These are phyloP conservation scores for Carallia pectinifolia DNA, from an alignment of 345 rosid species.

Conservation along the genomic window DNA sequence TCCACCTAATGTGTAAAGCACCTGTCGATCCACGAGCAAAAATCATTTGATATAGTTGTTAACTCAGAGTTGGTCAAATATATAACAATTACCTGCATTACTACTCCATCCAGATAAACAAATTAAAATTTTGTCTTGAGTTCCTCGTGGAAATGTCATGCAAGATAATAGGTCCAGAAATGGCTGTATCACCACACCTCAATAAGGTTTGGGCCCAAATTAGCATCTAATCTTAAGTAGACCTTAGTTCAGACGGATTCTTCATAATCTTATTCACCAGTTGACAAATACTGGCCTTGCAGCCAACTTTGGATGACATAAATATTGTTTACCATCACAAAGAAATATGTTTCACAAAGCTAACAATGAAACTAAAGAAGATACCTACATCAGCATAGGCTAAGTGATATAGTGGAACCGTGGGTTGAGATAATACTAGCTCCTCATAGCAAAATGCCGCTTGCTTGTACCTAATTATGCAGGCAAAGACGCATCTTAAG, in stretches of 20 bases:
- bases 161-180: neutral
- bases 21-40: constrained; percentile 43
- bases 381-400: constrained; percentile 81
- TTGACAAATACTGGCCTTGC: too few species aligned
- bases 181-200: too few species aligned
- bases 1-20: constrained; percentile 91
- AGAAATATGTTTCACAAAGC: constrained; percentile 17
- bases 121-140: neutral
- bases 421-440: constrained; percentile 78
- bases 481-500: constrained; percentile 9
- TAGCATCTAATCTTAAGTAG: too few species aligned
- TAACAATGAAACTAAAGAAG: constrained; percentile 40
- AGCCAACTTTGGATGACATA: too few species aligned
- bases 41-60: constrained; percentile 1
- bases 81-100: neutral
- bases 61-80: too few species aligned
- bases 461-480: constrained; percentile 88
- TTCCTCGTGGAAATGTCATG: neutral
- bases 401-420: constrained; percentile 69
- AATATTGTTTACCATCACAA: constrained; percentile 4
- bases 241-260: too few species aligned
- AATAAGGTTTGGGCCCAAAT: too few species aligned
- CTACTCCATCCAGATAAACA: neutral
- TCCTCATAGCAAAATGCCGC: constrained; percentile 99
- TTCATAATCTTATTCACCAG: too few species aligned